A percentile compares a stretch with the other conserved stretches of the same genome.
These are phyloP conservation scores for Elongisporangium prolatum DNA, from an alignment of 352 stramenopile species.

Conservation along the genomic window DNA sequence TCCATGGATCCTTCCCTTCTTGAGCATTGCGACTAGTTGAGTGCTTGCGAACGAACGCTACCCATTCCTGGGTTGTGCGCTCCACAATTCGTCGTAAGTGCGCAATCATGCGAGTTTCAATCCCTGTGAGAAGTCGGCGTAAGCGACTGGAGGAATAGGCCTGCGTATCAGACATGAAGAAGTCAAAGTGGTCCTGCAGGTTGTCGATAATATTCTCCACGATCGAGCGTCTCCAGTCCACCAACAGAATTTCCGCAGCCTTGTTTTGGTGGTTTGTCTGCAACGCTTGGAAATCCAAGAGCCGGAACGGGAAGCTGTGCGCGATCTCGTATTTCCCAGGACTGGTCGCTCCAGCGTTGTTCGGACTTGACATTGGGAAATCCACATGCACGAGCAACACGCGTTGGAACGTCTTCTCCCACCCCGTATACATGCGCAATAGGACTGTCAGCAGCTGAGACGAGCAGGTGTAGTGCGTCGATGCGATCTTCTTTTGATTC, in stretches of 20 bases:
- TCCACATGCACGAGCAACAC: slow-evolving; percentile 67
- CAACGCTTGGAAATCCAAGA: slow-evolving; percentile 82
- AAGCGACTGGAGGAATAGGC: slow-evolving; percentile 57
- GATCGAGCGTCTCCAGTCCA: slow-evolving; percentile 88
- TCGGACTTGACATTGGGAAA: slow-evolving; percentile 1
- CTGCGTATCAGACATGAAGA: slow-evolving; percentile 83
- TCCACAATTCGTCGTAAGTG: slow-evolving; percentile 78
- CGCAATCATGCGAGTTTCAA: slow-evolving; percentile 83
- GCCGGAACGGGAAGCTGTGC: slow-evolving; percentile 54
- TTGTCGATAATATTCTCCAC: slow-evolving; percentile 93
- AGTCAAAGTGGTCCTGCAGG: slow-evolving; percentile 91
- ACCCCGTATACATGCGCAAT: slow-evolving; percentile 86
- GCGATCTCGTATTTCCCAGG: slow-evolving; percentile 31
- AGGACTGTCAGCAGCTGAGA: slow-evolving; percentile 72
- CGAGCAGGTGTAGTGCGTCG: slow-evolving; percentile 51
- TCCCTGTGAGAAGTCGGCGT: slow-evolving; percentile 71
- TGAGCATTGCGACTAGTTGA: slow-evolving; percentile 1
- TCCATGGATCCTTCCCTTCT: slow-evolving; percentile 25
- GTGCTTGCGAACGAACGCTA: slow-evolving; percentile 40
- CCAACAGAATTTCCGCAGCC: slow-evolving; percentile 60
- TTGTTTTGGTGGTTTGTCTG: slow-evolving; percentile 78
- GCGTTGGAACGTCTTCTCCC: slow-evolving; percentile 86
- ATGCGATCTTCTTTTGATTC: slow-evolving; percentile 41
- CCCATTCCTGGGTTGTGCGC: slow-evolving; percentile 52
- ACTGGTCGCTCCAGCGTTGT: slow-evolving; percentile 4